These are phyloP conservation scores for Baeospora myosura DNA, from an alignment of 1,284 basidiomycete species.

Conservation along the genomic window DNA sequence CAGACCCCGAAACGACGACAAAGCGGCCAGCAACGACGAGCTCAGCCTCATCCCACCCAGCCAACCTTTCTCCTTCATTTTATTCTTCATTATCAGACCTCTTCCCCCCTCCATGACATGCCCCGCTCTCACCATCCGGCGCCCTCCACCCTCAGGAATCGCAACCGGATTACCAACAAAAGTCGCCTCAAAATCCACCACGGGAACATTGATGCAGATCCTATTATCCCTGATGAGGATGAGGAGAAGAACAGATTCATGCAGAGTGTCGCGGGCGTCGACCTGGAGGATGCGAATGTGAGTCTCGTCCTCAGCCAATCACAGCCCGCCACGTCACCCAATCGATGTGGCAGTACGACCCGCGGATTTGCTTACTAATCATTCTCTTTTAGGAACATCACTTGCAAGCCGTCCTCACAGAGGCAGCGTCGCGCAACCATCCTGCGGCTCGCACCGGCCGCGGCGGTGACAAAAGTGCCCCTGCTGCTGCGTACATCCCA, in stretches of 20 bases:
- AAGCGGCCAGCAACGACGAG: too few relatives aligned
- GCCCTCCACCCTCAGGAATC: conserved; percentile 70
- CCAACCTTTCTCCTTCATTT: too few relatives aligned
- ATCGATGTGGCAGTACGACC: conserved; percentile 35
- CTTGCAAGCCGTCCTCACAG: conserved; percentile 78
- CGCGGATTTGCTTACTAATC: conserved; percentile 59
- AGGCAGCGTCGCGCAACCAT: conserved; percentile 56
- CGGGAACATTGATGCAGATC: conserved; percentile 75
- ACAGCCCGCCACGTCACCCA: conserved; percentile 24
- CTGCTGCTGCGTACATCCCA: conserved; percentile 75
- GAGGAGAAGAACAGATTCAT: conserved; percentile 65
- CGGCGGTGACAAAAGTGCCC: conserved; percentile 34
- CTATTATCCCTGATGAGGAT: conserved; percentile 75
- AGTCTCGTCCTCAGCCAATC: conserved; percentile 35
- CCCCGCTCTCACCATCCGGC: conserved; percentile 69
- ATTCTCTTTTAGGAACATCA: conserved; percentile 75
- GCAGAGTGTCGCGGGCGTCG: conserved; percentile 58
- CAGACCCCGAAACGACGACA: too few relatives aligned
- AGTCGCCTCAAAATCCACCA: conserved; percentile 78
- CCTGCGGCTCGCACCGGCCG: conserved; percentile 33
- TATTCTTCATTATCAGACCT: too few relatives aligned
- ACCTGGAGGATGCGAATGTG: conserved; percentile 85
- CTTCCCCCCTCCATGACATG: conserved; percentile 74
- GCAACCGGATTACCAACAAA: conserved; percentile 87
- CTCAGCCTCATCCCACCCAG: too few relatives aligned